These are phyloP conservation scores for Paecilomyces niveus DNA, from an alignment of 2,329 filamentous ascomycete species.

Conservation along the genomic window DNA sequence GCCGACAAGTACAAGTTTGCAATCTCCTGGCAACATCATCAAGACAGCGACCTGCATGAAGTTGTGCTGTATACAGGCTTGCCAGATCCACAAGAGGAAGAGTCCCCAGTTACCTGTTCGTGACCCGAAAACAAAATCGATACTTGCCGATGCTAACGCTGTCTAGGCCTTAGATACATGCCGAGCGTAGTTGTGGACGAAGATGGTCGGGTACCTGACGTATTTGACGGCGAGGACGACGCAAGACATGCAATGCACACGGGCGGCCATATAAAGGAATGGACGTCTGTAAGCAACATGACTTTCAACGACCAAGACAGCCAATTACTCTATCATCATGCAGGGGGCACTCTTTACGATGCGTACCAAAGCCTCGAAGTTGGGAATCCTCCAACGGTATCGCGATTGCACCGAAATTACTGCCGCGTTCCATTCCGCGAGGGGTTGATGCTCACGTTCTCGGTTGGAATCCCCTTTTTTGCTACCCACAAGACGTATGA, in stretches of 20 bases:
- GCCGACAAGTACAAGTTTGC: slow-evolving; percentile 20
- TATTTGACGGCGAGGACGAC: neutral
- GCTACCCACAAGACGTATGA: slow-evolving; percentile 22
- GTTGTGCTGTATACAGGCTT: slow-evolving; percentile 23
- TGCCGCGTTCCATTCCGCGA: slow-evolving; percentile 18
- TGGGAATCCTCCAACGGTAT: slow-evolving; percentile 7
- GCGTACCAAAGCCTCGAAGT: slow-evolving; percentile 23
- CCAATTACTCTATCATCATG: slow-evolving; percentile 30
- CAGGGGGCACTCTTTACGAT: slow-evolving; percentile 25
- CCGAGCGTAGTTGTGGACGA: slow-evolving; percentile 12
- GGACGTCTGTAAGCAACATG: slow-evolving; percentile 19
- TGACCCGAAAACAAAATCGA: neutral
- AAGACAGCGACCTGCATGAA: slow-evolving; percentile 13
- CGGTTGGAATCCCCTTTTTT: slow-evolving; percentile 34
- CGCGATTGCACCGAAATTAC: slow-evolving; percentile 11
- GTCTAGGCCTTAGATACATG: slow-evolving; percentile 13
- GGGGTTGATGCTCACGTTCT: slow-evolving; percentile 22
- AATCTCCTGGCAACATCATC: slow-evolving; percentile 29
- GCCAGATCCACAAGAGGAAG: neutral
- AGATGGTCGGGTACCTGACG: neutral
- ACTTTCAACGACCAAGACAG: slow-evolving; percentile 28
- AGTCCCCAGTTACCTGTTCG: neutral
- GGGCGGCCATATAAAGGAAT: neutral
- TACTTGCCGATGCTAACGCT: slow-evolving; percentile 3
- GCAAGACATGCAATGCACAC: neutral